Evolutionary conservation across 1,284 basidiomycete genomes (phyloP).

Genomic region (Sporisorium graminicola): DNA sequence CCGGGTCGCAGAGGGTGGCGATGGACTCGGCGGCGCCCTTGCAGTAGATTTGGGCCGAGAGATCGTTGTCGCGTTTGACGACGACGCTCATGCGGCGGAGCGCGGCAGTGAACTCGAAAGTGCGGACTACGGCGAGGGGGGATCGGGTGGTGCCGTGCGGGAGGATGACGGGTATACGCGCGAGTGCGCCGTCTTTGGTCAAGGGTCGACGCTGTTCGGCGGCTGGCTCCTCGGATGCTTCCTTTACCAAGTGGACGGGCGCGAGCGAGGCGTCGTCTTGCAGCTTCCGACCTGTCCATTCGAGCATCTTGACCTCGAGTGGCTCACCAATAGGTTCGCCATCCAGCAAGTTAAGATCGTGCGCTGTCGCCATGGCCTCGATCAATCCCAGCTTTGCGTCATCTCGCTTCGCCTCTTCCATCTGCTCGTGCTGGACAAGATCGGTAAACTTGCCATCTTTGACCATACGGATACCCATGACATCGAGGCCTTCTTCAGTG

Average conservation of each 20-base stretch:
- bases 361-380: conserved; percentile 40
- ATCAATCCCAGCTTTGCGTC: background rate
- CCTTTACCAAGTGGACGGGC: conserved; percentile 22
- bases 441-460: conserved; percentile 16
- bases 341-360: conserved; percentile 45
- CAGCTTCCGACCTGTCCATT: conserved; percentile 32
- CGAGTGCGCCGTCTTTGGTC: conserved; percentile 28
- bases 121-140: conserved; percentile 32
- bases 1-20: conserved; percentile 11
- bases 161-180: conserved; percentile 38
- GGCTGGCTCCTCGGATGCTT: background rate
- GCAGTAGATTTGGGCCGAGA: conserved; percentile 21
- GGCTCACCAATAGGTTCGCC: conserved; percentile 48
- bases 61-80: conserved; percentile 17
- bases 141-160: background rate
- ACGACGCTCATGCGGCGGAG: conserved; percentile 54
- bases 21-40: conserved; percentile 53
- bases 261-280: conserved; percentile 26
- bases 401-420: background rate
- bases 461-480: conserved; percentile 33
- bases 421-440: conserved; percentile 9
- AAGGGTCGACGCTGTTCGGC: conserved; percentile 9
- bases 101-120: conserved; percentile 39
- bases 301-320: conserved; percentile 52
- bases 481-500: conserved; percentile 43